Evolutionary conservation across 2,329 filamentous ascomycete genomes (phyloP).

Genomic region (Harringtonia aguacate): DNA sequence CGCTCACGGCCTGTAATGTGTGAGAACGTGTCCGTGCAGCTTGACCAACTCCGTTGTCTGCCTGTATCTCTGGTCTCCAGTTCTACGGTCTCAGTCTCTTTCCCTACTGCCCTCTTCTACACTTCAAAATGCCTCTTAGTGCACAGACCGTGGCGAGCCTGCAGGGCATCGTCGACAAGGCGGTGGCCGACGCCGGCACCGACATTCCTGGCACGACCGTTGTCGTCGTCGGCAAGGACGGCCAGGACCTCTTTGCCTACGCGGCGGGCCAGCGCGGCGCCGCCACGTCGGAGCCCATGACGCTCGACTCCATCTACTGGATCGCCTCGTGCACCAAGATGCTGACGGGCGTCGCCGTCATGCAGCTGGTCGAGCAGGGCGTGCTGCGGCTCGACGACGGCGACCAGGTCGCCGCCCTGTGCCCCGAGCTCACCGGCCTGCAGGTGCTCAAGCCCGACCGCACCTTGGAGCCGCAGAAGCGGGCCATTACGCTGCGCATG

Average conservation of each 20-base stretch:
- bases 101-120: too few species aligned
- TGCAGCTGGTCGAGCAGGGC: conserved; percentile 47
- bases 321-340: conserved; percentile 49
- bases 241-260: conserved; percentile 35
- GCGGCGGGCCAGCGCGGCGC: conserved; percentile 35
- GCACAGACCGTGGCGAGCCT: conserved; percentile 11
- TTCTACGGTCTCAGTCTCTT: too few species aligned
- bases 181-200: conserved; percentile 23
- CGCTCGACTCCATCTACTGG: conserved; percentile 49
- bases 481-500: conserved; percentile 45
- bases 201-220: conserved; percentile 34
- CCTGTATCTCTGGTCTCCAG: too few species aligned
- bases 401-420: conserved; percentile 32
- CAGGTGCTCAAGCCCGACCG: conserved; percentile 31
- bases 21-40: too few species aligned
- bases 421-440: conserved; percentile 35
- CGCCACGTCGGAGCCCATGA: conserved; percentile 37
- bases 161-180: conserved; percentile 23
- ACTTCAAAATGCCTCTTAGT: conserved; percentile 11
- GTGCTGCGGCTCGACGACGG: conserved; percentile 35
- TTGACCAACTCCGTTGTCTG: too few species aligned
- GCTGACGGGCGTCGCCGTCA: conserved; percentile 37
- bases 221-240: conserved; percentile 34
- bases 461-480: conserved; percentile 30
- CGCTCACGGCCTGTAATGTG: too few species aligned